These are phyloP conservation scores for Coemansia reversa DNA, from an alignment of 192 early-diverging fungal species.

Conservation along the genomic window DNA sequence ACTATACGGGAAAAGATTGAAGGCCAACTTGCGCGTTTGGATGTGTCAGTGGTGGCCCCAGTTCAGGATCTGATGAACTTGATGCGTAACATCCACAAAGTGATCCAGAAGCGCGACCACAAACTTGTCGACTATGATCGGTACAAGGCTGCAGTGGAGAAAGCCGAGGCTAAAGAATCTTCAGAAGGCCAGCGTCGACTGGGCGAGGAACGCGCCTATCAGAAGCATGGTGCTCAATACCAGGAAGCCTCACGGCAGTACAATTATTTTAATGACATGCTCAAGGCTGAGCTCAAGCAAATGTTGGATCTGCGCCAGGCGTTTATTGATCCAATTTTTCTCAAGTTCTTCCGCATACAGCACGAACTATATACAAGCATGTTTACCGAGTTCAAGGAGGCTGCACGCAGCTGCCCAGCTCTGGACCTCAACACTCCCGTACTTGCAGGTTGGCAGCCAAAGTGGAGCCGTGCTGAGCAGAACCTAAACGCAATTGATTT, in stretches of 20 bases:
- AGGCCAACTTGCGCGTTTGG: conserved; percentile 71
- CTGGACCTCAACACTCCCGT: conserved; percentile 57
- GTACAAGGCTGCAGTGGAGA: conserved; percentile 67
- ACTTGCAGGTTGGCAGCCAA: conserved; percentile 39
- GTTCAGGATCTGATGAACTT: conserved; percentile 72
- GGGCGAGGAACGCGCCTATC: conserved; percentile 65
- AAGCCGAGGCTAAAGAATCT: conserved; percentile 69
- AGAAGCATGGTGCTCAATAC: conserved; percentile 69
- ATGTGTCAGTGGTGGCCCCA: conserved; percentile 75
- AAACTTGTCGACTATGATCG: conserved; percentile 95
- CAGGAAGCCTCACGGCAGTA: conserved; percentile 83
- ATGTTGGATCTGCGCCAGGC: conserved; percentile 71
- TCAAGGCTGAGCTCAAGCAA: conserved; percentile 77
- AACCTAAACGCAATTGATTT: conserved; percentile 32
- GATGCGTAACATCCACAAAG: conserved; percentile 75
- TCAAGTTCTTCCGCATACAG: conserved; percentile 83
- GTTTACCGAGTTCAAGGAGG: conserved; percentile 59
- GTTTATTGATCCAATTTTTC: conserved; percentile 87
- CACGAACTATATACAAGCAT: conserved; percentile 72
- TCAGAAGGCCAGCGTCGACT: conserved; percentile 50
- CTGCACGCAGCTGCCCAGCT: conserved; percentile 54
- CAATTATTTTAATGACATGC: conserved; percentile 75
- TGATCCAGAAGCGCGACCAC: conserved; percentile 86
- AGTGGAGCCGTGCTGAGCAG: conserved; percentile 34
- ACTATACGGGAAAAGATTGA: conserved; percentile 59